Conservation (phyloP, 2,329 filamentous ascomycete species). For the Aspergillus hortae region DNA sequence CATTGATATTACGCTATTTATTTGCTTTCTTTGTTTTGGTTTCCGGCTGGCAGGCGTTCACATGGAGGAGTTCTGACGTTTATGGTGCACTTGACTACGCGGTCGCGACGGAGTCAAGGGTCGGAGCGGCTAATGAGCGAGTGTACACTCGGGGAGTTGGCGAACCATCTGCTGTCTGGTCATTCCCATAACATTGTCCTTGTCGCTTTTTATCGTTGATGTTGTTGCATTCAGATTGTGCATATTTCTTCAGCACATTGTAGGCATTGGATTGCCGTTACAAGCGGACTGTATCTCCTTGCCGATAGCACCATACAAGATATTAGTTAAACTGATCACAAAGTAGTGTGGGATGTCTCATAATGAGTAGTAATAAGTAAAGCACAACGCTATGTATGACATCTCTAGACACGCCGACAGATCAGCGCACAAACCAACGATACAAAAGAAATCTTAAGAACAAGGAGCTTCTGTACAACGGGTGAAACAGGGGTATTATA, state of each 20-base stretch:
- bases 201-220: neutral
- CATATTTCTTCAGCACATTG: conserved; percentile 1
- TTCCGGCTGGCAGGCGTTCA: conserved; percentile 30
- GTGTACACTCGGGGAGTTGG: conserved; percentile 9
- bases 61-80: conserved; percentile 22
- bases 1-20: conserved; percentile 18
- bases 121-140: conserved; percentile 9
- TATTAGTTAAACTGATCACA: too few species aligned
- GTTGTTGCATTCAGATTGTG: conserved; percentile 5
- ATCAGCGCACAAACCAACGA: neutral
- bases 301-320: too few species aligned
- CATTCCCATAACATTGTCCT: neutral
- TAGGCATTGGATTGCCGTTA: neutral
- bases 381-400: neutral
- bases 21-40: conserved; percentile 16
- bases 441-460: neutral
- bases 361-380: neutral
- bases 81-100: conserved; percentile 12
- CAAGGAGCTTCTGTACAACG: neutral
- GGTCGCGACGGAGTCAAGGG: conserved; percentile 15
- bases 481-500: conserved; percentile 11
- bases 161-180: conserved; percentile 2
- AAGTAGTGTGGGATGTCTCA: neutral
- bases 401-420: neutral
- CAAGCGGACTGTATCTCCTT: neutral